Percentiles rank a stretch among this genome's conserved stretches.
These are phyloP conservation scores for Dalbergia oliveri DNA, from an alignment of 306 rosid species.

Conservation along the genomic window DNA sequence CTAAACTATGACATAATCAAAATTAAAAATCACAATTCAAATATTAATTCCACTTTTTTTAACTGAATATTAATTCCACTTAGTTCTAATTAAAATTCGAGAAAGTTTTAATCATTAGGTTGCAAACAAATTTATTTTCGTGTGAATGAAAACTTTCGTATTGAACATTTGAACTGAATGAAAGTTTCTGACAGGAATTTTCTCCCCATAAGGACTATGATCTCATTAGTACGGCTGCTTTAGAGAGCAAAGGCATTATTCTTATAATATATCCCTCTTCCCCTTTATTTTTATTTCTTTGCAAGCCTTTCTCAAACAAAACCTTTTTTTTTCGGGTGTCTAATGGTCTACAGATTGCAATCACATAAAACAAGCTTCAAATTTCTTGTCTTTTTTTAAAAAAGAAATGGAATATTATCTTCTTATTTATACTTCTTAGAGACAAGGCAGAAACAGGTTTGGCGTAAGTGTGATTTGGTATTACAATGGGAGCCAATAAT, in stretches of 20 bases:
- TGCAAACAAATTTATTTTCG: no score
- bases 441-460: neutral
- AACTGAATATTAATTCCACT: neutral
- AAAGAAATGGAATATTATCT: neutral
- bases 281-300: neutral
- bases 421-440: neutral
- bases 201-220: no score
- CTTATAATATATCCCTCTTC: neutral
- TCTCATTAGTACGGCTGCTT: no score
- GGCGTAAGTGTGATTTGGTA: conserved; percentile 2
- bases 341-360: neutral
- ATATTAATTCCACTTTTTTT: neutral
- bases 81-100: no score
- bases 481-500: neutral
- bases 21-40: neutral
- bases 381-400: neutral
- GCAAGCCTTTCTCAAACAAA: neutral
- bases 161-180: no score
- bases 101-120: neutral
- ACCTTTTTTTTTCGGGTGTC: neutral
- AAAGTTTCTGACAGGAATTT: no score
- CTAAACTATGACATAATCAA: neutral
- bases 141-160: no score
- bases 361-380: neutral
- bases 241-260: no score